Conservation (phyloP, 2,329 filamentous ascomycete species). For the Fusarium sp. region DNA sequence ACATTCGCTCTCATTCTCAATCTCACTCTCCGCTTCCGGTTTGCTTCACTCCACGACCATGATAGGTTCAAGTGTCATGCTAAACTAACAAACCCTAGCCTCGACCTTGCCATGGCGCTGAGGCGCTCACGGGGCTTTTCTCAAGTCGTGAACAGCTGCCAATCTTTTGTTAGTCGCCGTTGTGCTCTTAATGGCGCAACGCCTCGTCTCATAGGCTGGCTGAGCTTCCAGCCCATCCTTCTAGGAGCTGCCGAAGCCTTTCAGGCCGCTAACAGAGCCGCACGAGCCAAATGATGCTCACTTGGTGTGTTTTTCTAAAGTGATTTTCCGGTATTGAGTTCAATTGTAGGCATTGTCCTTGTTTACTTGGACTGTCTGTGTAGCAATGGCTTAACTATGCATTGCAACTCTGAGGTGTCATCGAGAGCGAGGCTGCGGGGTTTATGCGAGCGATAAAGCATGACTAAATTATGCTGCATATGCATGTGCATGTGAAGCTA, state of each 20-base stretch:
- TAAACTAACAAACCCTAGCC: background rate
- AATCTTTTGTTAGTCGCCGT: slow-evolving; percentile 31
- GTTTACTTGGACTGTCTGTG: slow-evolving; percentile 25
- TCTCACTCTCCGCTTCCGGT: slow-evolving; percentile 19
- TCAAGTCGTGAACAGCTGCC: slow-evolving; percentile 18
- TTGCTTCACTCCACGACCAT: slow-evolving; percentile 12
- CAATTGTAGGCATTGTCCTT: slow-evolving; percentile 21
- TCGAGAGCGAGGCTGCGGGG: slow-evolving; percentile 22
- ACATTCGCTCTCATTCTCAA: slow-evolving; percentile 7
- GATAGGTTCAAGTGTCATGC: slow-evolving; percentile 29
- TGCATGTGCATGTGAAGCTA: slow-evolving; percentile 19
- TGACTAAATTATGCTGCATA: slow-evolving; percentile 12
- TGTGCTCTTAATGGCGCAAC: slow-evolving; percentile 18
- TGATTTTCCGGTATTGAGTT: slow-evolving; percentile 7
- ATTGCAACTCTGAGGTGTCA: slow-evolving; percentile 23
- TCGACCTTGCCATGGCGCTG: slow-evolving; percentile 7
- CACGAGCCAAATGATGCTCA: slow-evolving; percentile 14
- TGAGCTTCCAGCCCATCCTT: slow-evolving; percentile 40
- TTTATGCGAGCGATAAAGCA: slow-evolving; percentile 32
- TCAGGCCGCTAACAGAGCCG: slow-evolving; percentile 13
- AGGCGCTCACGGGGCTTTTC: slow-evolving; percentile 18
- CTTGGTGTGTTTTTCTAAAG: background rate
- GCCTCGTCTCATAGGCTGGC: slow-evolving; percentile 31
- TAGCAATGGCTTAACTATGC: slow-evolving; percentile 7
- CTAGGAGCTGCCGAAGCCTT: slow-evolving; percentile 20